Evolutionary conservation across 306 rosid species (phyloP).

Genomic region (Begonia masoniana): DNA sequence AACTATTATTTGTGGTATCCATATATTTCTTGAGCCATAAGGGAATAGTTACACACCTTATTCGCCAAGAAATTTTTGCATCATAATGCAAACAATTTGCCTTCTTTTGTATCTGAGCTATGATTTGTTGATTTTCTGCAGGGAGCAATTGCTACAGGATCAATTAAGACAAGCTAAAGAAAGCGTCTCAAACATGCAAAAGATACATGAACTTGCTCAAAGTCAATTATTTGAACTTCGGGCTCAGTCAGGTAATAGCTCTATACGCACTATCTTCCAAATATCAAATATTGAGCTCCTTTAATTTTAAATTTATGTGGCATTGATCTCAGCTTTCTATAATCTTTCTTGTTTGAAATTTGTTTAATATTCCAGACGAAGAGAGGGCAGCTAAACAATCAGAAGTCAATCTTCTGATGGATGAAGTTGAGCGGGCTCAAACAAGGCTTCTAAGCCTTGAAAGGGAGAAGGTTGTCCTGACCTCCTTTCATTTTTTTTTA

Average conservation of each 20-base stretch:
- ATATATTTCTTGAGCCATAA: background rate
- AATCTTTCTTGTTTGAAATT: background rate
- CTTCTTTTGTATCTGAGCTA: conserved; percentile 5
- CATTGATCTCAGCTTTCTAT: background rate
- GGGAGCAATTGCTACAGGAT: conserved; percentile 86
- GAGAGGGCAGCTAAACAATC: conserved; percentile 86
- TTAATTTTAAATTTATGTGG: background rate
- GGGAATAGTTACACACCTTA: background rate
- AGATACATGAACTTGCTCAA: conserved; percentile 89
- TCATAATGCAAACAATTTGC: conserved; percentile 1
- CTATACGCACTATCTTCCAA: conserved; percentile 12
- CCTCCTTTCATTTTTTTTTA: no score
- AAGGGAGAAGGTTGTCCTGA: conserved; percentile 38
- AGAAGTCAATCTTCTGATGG: conserved; percentile 71
- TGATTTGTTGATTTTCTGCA: conserved; percentile 23
- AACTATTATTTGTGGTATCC: background rate
- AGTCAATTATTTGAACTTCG: conserved; percentile 89
- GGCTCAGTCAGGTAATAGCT: conserved; percentile 75
- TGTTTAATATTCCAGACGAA: conserved; percentile 42
- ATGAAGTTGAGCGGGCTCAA: conserved; percentile 57
- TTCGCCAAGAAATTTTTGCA: background rate
- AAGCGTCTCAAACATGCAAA: conserved; percentile 92
- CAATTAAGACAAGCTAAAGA: conserved; percentile 86
- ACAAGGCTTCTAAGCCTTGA: conserved; percentile 55
- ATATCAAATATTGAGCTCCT: background rate